A percentile compares a stretch with the other conserved stretches of the same genome.
Evolutionary conservation across 2,329 filamentous ascomycete genomes (phyloP).

Genomic region (Trichophyton schoenleinii): DNA sequence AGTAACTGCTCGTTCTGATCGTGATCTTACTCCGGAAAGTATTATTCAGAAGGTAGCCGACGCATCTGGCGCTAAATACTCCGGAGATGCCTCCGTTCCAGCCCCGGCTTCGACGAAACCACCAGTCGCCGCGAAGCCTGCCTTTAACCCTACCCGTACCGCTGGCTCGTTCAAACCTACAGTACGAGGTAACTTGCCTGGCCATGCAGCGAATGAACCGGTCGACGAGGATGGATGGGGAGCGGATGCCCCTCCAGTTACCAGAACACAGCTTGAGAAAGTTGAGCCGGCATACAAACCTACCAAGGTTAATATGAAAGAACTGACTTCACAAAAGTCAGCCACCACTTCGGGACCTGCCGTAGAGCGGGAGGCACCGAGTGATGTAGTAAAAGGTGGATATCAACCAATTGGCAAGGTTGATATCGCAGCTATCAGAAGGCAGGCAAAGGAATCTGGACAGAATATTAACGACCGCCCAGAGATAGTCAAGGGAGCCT

Average conservation of each 20-base stretch:
- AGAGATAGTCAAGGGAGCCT: constrained; percentile 75
- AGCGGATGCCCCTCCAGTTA: constrained; percentile 79
- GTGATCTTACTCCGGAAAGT: constrained; percentile 71
- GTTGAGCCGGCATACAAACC: constrained; percentile 88
- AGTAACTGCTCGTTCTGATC: constrained; percentile 84
- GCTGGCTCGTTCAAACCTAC: constrained; percentile 55
- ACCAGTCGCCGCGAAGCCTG: constrained; percentile 76
- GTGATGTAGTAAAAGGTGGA: constrained; percentile 64
- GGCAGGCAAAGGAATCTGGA: constrained; percentile 53
- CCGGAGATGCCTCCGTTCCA: constrained; percentile 49
- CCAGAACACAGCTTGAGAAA: constrained; percentile 77
- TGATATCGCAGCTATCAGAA: constrained; percentile 83
- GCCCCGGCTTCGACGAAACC: constrained; percentile 40
- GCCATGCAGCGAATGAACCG: constrained; percentile 35
- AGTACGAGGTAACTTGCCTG: constrained; percentile 44
- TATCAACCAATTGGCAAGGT: constrained; percentile 96
- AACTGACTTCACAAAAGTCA: constrained; percentile 61
- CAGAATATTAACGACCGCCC: constrained; percentile 59
- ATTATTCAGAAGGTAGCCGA: constrained; percentile 92
- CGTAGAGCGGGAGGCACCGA: constrained; percentile 39
- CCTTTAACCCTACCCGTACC: constrained; percentile 65
- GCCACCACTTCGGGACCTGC: constrained; percentile 33
- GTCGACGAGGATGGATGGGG: constrained; percentile 89
- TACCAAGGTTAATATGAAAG: constrained; percentile 86
- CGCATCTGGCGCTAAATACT: constrained; percentile 90